These are phyloP conservation scores for Hygrophoropsis aurantiaca DNA, from an alignment of 768 basidiomycete genomes.

Conservation along the genomic window DNA sequence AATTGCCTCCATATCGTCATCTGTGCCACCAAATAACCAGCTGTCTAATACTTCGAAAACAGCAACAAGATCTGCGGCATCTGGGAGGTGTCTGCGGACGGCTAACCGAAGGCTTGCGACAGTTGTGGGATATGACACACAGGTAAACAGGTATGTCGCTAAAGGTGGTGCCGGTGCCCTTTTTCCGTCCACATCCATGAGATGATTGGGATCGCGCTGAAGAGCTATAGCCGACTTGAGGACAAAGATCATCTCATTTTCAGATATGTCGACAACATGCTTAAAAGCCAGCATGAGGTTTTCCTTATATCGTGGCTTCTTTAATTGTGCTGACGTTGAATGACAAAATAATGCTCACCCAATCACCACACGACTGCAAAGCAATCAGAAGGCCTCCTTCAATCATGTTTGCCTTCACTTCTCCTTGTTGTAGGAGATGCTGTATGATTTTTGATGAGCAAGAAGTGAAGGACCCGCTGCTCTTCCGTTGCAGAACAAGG, in stretches of 20 bases:
- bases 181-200: conserved; percentile 38
- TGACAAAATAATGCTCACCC: conserved; percentile 45
- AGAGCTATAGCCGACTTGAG: conserved; percentile 44
- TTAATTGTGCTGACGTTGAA: neutral
- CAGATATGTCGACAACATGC: conserved; percentile 61
- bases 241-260: conserved; percentile 58
- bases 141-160: conserved; percentile 35
- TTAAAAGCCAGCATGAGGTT: conserved; percentile 51
- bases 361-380: conserved; percentile 58
- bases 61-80: conserved; percentile 37
- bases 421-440: conserved; percentile 54
- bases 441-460: conserved; percentile 60
- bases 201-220: conserved; percentile 27
- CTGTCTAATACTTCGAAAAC: conserved; percentile 37
- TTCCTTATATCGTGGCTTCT: conserved; percentile 18
- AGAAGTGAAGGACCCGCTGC: conserved; percentile 30
- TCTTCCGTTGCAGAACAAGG: conserved; percentile 44
- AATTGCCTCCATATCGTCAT: conserved; percentile 17
- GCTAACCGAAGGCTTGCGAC: conserved; percentile 41
- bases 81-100: conserved; percentile 39
- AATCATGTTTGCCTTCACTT: conserved; percentile 63
- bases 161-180: conserved; percentile 31
- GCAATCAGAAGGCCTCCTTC: conserved; percentile 55
- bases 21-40: conserved; percentile 38
- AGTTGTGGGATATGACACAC: conserved; percentile 42